Evolutionary conservation across 257 asterid genomes (phyloP), one percentile per base, ranked within the genome.

Genomic region (Oldenlandia corymbosa): DNA sequence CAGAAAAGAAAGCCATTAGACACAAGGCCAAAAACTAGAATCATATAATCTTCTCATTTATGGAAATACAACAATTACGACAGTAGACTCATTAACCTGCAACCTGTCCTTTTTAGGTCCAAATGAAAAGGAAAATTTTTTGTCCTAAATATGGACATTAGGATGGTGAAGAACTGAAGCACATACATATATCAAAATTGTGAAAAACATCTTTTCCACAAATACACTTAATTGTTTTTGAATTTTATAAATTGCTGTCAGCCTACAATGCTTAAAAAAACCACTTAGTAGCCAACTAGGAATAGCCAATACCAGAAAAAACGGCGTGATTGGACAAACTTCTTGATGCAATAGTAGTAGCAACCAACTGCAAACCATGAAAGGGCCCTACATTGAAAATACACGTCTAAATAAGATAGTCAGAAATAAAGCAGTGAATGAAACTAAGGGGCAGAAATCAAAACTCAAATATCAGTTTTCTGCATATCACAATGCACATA

Each of bases 331-430:
- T 89, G 97, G 50, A 85, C 99, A 75, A 82, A 87, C 77, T 93
- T 93, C 72, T 84, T 93, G 68, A 84, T 89, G 79, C 97, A 87
- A 71, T 75, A 90, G 83, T 93, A 93, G 85, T 93, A 93, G 83
- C 96, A 93, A 64, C 99, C 97, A 54, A 93, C 99, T 46, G 99
- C 96, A 68, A 90, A 93, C 99, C 99, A 93, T 66, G 99, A 87
- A 62, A 93, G 78, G 42, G 97, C 94, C 85, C 99, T 93, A 83
- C 65, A 83, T 9, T 72, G 67, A 54, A 66, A 65, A 68, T 65
- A 23, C 26, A n/a, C 50, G 73, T 54, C 67, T 54, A 61, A 68
- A 57, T 46, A 31, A 31, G 8, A n/a, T 51, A 32, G 70, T 9
- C 53, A 26, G 70, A 41, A 36, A 49, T 12, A 42, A 51, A 57